Evolutionary conservation across 1,284 basidiomycete genomes (phyloP), one percentile per base, ranked within the genome.

Genomic region (Ceratobasidium theobromae): DNA sequence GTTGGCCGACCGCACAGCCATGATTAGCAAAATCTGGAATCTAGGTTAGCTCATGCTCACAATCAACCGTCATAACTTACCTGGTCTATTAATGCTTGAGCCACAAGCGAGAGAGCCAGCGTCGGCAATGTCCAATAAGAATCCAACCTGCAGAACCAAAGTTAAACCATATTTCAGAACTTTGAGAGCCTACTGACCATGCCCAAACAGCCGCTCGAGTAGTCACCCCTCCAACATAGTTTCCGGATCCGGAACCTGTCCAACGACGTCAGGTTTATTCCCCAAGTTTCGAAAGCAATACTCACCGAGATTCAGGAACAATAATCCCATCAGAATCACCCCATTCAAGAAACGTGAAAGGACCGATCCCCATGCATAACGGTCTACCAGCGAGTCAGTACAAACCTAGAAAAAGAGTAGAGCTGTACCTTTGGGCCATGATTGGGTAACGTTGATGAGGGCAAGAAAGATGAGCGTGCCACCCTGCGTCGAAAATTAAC

Each of bases 291-390:
- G n/a, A n/a, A 38, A 38, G 16, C 35, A 3, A 28, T 32, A 41
- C 58, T 16, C 52, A 62, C 58, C 35, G 27, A 62, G 28, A 38
- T 62, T 62, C 25, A 62, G 2, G 14, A 62, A 35, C 8, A 62
- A 23, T 38, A 62, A 48, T 21, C 1, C 9, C 3, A 62, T n/a
- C 3, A 62, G 27, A 27, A 62, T 62, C 1, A 41, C 16, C 8
- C 58, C 58, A 35, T 41, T 62, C 12, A 62, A 27, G 14, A 52
- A 38, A 16, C 58, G 58, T 1, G 58, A 62, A 18, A 62, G 4
- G 32, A 52, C 58, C 1, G 58, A 62, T 16, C 58, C 58, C 58
- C 58, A 62, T 14, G 58, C 46, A 21, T 62, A 62, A 32, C 58
- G 58, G 35, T 62, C 58, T 62, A 38, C n/a, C n/a, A n/a, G 11